Conservation (phyloP, 2,329 filamentous ascomycete genomes). For the Neonectria hederae region DNA sequence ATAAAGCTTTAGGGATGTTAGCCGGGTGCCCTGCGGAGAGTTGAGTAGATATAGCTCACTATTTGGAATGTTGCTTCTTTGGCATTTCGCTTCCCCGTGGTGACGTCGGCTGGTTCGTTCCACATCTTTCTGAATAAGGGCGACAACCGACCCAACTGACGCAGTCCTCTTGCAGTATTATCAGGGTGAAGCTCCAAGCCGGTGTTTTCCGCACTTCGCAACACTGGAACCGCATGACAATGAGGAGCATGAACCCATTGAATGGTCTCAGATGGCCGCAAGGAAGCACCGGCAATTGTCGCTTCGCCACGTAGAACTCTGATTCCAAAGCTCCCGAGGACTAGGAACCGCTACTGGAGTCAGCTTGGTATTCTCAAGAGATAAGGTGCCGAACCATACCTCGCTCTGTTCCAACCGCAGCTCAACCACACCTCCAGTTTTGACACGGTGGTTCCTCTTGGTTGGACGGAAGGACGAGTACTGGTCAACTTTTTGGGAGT, state of each 20-base stretch:
- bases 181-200: constrained; percentile 66
- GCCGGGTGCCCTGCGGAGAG: constrained; percentile 6
- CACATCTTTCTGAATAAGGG: constrained; percentile 75
- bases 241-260: constrained; percentile 72
- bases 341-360: constrained; percentile 63
- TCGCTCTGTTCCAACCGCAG: constrained; percentile 60
- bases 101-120: constrained; percentile 55
- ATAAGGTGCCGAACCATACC: constrained; percentile 45
- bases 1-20: constrained; percentile 57
- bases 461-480: constrained; percentile 58
- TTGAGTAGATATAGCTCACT: constrained; percentile 50
- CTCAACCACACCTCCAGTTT: constrained; percentile 51
- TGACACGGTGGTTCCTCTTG: constrained; percentile 55
- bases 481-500: constrained; percentile 36
- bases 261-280: constrained; percentile 58
- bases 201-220: constrained; percentile 63
- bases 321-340: constrained; percentile 75
- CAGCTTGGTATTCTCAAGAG: constrained; percentile 19
- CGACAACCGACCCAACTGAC: constrained; percentile 66
- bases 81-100: constrained; percentile 28
- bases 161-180: constrained; percentile 58
- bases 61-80: constrained; percentile 57
- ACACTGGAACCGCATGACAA: constrained; percentile 75
- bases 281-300: constrained; percentile 70
- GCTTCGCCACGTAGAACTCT: constrained; percentile 69